Evolutionary conservation across 345 rosid genomes (phyloP), one percentile per base, ranked within the genome.

Genomic region (Syzygium aqueum): DNA sequence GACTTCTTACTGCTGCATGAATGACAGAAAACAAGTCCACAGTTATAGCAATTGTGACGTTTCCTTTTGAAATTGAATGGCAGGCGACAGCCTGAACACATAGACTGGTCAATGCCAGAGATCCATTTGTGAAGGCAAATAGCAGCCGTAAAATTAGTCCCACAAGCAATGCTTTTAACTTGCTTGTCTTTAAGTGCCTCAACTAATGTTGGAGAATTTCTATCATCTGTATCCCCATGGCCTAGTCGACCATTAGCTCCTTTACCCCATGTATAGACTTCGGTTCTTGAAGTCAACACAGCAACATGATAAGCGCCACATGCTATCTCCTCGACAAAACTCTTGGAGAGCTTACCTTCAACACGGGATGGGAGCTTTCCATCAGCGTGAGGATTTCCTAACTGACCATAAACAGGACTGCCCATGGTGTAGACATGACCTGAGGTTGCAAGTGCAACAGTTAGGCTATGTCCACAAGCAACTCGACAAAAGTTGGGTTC

Each of bases 251-350:
- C 99, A 89, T 96, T 95, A 87, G 98, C 94, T 90, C 99, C 99
- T 92, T 96, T 97, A 84, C 99, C 99, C 99, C 99, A 97, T 37
- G 98, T 95, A 89, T 94, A 97, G 86, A 97, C 99, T 92, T 97
- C 99, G 5, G 96, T 97, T 90, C 93, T 95, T 30, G 98, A 95
- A 87, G 98, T 97, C 91, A 95, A 93, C 88, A 94, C 98, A 73
- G 95, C 99, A 89, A 96, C 98, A 92, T 97, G 99, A 90, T 97
- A 95, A 85, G 99, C 98, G 87, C 99, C 99, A 85, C 99, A 95
- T 88, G 99, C 92, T 88, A 97, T 95, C 94, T 96, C 98, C 93
- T 97, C 96, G 49, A 96, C 97, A 88, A 94, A 96, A 91, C 93
- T 93, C 94, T 93, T 97, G 46, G 93, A 93, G 84, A 97, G 96